Percentiles rank a stretch among this genome's conserved stretches.
phyloP scores from a whole-genome alignment of 2,329 filamentous ascomycete genomes.

The Scedosporium apiospermum region DNA sequence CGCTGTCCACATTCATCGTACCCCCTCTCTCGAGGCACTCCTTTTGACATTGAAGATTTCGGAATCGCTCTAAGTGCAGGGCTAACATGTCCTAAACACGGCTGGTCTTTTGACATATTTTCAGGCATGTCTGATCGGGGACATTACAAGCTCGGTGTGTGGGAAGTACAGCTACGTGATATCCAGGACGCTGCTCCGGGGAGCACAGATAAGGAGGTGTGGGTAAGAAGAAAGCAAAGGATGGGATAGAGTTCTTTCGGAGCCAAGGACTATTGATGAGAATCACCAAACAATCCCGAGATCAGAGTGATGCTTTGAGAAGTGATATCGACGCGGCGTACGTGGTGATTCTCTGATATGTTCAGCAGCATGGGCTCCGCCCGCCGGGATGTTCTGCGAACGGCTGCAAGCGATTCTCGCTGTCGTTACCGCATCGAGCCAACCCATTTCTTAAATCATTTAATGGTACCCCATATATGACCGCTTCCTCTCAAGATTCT shows the following conservation, averaged over 20 bases:
- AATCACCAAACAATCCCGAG: no score
- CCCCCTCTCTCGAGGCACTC: slow-evolving; percentile 50
- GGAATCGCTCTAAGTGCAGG: slow-evolving; percentile 53
- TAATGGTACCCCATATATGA: no score
- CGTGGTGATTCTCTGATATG: no score
- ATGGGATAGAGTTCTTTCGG: slow-evolving; percentile 15
- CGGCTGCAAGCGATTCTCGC: no score
- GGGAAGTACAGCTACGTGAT: slow-evolving; percentile 50
- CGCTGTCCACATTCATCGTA: slow-evolving; percentile 60
- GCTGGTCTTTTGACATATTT: slow-evolving; percentile 62
- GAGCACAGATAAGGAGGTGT: slow-evolving; percentile 23
- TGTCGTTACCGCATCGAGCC: no score
- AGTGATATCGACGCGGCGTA: no score
- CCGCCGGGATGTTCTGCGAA: no score
- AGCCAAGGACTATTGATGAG: no score
- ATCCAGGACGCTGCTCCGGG: neutral
- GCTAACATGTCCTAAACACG: slow-evolving; percentile 58
- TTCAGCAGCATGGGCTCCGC: no score
- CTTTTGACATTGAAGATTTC: slow-evolving; percentile 67
- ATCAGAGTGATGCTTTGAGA: no score
- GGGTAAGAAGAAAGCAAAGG: slow-evolving; percentile 32
- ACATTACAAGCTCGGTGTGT: slow-evolving; percentile 50
- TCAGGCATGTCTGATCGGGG: slow-evolving; percentile 53
- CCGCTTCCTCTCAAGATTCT: no score
- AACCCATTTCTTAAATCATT: no score